Evolutionary conservation across 2,329 filamentous ascomycete genomes (phyloP).

Genomic region (Xylaria sp.): DNA sequence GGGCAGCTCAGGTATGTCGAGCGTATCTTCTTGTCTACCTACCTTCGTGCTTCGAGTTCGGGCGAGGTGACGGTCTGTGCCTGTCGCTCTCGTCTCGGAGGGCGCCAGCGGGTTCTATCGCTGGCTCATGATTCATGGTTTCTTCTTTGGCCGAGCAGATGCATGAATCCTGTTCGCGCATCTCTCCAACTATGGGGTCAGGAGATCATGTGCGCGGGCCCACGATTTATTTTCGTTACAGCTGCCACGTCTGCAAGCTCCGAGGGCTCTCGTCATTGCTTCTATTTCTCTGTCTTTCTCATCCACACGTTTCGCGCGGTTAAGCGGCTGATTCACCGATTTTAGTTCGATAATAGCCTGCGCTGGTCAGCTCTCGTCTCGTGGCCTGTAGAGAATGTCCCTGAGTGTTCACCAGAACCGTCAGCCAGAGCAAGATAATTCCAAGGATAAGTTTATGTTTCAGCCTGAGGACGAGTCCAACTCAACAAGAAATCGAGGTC

Average conservation of each 20-base stretch:
- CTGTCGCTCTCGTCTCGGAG: conserved; percentile 4
- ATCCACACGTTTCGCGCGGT: conserved; percentile 3
- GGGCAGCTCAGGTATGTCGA: conserved; percentile 37
- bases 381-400: conserved; percentile 43
- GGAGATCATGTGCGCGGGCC: conserved; percentile 15
- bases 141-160: background rate
- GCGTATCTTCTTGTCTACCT: conserved; percentile 7
- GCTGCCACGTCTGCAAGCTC: background rate
- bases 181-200: conserved; percentile 1
- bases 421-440: conserved; percentile 44
- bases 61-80: conserved; percentile 1
- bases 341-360: conserved; percentile 33
- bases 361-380: conserved; percentile 28
- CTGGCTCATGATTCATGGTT: background rate
- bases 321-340: conserved; percentile 9
- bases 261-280: background rate
- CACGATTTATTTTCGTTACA: conserved; percentile 9
- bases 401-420: conserved; percentile 44
- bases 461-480: conserved; percentile 41
- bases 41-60: conserved; percentile 5
- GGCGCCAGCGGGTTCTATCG: background rate
- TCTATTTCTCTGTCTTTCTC: background rate
- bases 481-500: conserved; percentile 55
- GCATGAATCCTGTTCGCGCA: conserved; percentile 20
- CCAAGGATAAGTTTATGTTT: conserved; percentile 44